Base-by-base conservation (phyloP, 2,329 filamentous ascomycete genomes). In the Botrytis aclada region DNA sequence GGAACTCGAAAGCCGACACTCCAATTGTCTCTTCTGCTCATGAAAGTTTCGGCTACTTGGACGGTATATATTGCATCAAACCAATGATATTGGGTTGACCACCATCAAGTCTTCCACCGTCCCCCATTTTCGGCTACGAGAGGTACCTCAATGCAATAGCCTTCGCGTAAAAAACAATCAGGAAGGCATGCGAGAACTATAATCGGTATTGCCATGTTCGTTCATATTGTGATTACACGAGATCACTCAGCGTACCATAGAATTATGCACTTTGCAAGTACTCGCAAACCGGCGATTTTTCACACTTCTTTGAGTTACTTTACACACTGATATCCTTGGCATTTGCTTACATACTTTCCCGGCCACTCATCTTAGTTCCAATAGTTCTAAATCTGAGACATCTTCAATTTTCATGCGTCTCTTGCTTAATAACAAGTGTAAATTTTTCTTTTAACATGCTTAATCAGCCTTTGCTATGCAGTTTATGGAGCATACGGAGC, bases 391-490 rank as follows among this genome's bases (percentile, higher is more conserved):
- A 22, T 56, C 18, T 22, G n/a, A 69, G 65, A 43, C 39, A 41
- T 41, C 63, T 65, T 65, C 63, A 47, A 47, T n/a, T 47, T 67
- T 25, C 25, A 69, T 41, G 37, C n/a, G 37, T 41, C 37, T 69
- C 37, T 32, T 56, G 47, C 65, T 69, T 56, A 69, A 41, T 43
- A 56, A 43, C 12, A 8, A 25, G 3, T 39, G 9, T 10, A 56
- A 29, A 32, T 25, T 56, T 51, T 29, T 32, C 47, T 32, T 41
- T 56, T 12, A 16, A n/a, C 20, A 43, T 56, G 34, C 47, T 41
- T 67, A 67, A 41, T 56, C 65, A 67, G 34, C n/a, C 32, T 34
- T 56, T 32, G 18, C 39, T 69, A 47, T 56, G 47, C 51, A 56
- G 51, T 56, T 56, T 56, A 29, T 14, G 34, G 47, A 41, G 9